Conservation (phyloP, 768 basidiomycete genomes). For the Tubosaeta brunneosetosa region DNA sequence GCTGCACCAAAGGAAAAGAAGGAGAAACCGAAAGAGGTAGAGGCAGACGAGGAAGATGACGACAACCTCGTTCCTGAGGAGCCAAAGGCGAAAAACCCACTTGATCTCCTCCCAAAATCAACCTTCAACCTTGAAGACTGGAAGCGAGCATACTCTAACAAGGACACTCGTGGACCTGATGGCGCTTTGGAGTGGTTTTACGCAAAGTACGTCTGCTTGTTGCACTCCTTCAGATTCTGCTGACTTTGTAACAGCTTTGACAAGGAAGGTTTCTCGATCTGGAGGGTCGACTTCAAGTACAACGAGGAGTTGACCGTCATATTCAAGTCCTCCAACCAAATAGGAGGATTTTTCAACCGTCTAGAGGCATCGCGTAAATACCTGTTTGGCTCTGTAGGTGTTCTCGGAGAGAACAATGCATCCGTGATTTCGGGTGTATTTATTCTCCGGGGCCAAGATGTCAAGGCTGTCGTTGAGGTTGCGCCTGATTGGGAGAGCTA, state of each 20-base stretch:
- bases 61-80: slow-evolving; percentile 68
- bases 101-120: slow-evolving; percentile 86
- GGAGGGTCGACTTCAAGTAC: slow-evolving; percentile 97
- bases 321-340: slow-evolving; percentile 94
- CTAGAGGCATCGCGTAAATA: slow-evolving; percentile 97
- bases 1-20: slow-evolving; percentile 48
- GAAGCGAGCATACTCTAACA: slow-evolving; percentile 98
- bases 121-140: slow-evolving; percentile 90
- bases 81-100: slow-evolving; percentile 92
- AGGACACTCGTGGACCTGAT: slow-evolving; percentile 81
- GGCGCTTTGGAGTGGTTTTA: slow-evolving; percentile 96
- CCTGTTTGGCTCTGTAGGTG: slow-evolving; percentile 89
- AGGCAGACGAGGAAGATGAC: slow-evolving; percentile 71
- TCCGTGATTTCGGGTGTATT: slow-evolving; percentile 78
- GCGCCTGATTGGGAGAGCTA: slow-evolving; percentile 95
- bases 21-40: slow-evolving; percentile 53
- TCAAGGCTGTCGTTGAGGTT: slow-evolving; percentile 62
- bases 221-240: background rate
- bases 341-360: slow-evolving; percentile 96
- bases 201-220: slow-evolving; percentile 58
- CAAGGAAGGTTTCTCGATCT: slow-evolving; percentile 82
- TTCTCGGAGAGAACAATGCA: slow-evolving; percentile 76
- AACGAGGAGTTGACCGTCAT: slow-evolving; percentile 85
- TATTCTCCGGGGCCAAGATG: slow-evolving; percentile 78
- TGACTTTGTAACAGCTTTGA: slow-evolving; percentile 59